Evolutionary conservation across 495 filamentous ascomycete species (phyloP).

Genomic region (Cenococcum geophilum): DNA sequence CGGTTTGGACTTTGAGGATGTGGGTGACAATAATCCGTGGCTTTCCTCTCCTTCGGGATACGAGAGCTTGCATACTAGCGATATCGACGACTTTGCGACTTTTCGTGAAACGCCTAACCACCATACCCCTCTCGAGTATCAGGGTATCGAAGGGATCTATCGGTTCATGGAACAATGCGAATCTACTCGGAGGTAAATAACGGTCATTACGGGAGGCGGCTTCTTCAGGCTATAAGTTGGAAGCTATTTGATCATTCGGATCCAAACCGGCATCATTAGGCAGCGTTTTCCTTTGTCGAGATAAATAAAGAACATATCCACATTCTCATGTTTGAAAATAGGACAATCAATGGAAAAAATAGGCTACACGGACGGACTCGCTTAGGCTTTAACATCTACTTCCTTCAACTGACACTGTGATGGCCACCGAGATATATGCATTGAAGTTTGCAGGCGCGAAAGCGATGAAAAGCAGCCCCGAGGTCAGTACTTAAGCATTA

Average conservation of each 20-base stretch:
- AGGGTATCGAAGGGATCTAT: constrained; percentile 80
- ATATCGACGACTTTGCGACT: constrained; percentile 41
- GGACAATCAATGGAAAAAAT: too few species aligned
- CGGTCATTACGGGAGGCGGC: neutral
- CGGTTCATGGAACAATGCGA: constrained; percentile 85
- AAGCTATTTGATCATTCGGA: neutral
- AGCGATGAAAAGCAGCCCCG: too few species aligned
- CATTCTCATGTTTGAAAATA: too few species aligned
- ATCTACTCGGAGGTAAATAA: constrained; percentile 43
- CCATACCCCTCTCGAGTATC: constrained; percentile 53
- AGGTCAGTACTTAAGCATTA: too few species aligned
- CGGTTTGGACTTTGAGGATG: constrained; percentile 46
- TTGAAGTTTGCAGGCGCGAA: too few species aligned
- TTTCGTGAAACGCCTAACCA: constrained; percentile 32
- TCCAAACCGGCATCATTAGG: neutral
- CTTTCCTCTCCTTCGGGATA: constrained; percentile 46
- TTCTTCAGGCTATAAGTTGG: neutral
- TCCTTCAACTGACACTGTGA: too few species aligned
- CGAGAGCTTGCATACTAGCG: constrained; percentile 50
- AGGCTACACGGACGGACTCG: too few species aligned
- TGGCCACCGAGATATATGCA: too few species aligned
- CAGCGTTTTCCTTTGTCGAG: neutral
- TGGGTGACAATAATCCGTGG: constrained; percentile 48
- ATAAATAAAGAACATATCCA: too few species aligned
- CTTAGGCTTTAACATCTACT: too few species aligned